Evolutionary conservation across 2,329 filamentous ascomycete genomes (phyloP).

Genomic region (Stachybotrys elegans): DNA sequence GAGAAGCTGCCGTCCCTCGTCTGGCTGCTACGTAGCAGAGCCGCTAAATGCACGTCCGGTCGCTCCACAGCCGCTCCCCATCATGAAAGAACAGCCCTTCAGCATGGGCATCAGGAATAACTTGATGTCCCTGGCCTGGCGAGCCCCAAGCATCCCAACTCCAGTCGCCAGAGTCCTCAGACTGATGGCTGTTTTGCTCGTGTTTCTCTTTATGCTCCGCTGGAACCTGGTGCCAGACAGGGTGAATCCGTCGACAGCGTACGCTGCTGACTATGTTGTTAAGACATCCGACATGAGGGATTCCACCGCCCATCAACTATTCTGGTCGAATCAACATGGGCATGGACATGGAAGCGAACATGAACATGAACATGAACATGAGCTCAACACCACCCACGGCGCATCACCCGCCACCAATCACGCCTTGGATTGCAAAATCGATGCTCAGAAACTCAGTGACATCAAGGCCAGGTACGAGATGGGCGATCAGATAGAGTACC

Average conservation of each 20-base stretch:
- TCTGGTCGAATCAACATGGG: background rate
- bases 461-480: conserved; percentile 36
- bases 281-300: conserved; percentile 3
- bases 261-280: conserved; percentile 4
- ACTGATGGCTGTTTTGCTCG: background rate
- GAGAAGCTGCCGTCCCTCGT: no score
- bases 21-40: no score
- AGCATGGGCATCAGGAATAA: background rate
- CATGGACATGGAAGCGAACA: background rate
- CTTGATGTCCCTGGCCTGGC: background rate
- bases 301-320: no score
- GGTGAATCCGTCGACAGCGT: conserved; percentile 1
- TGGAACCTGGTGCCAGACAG: background rate
- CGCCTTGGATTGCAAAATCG: conserved; percentile 37
- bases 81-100: no score
- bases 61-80: no score
- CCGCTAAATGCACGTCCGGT: no score
- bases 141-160: background rate
- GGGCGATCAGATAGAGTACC: conserved; percentile 40
- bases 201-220: background rate
- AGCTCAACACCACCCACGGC: background rate
- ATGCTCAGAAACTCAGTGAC: conserved; percentile 31
- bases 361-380: background rate
- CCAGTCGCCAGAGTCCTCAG: background rate
- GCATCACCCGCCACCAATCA: conserved; percentile 10